These are phyloP conservation scores for Corylus americana DNA, from an alignment of 306 rosid species.

Conservation along the genomic window DNA sequence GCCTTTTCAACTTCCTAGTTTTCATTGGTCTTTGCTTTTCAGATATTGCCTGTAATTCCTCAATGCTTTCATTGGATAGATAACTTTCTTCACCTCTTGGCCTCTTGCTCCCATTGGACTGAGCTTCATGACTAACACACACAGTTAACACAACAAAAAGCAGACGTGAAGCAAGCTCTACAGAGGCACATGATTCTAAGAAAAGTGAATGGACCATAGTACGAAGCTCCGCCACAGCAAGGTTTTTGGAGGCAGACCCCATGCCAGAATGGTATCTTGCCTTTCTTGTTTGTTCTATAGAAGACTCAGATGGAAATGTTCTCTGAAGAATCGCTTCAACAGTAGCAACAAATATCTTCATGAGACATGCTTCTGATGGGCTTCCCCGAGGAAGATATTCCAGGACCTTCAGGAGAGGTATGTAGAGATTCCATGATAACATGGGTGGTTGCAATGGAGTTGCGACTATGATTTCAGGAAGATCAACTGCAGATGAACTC, in stretches of 20 bases:
- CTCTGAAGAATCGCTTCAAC: slow-evolving; percentile 95
- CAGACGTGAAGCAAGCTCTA: slow-evolving; percentile 90
- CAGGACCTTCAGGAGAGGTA: slow-evolving; percentile 91
- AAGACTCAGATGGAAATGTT: slow-evolving; percentile 75
- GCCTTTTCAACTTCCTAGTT: slow-evolving; percentile 62
- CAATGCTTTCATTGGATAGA: slow-evolving; percentile 50
- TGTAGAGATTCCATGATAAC: slow-evolving; percentile 92
- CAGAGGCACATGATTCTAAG: slow-evolving; percentile 92
- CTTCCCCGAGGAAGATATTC: slow-evolving; percentile 99
- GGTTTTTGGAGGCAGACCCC: slow-evolving; percentile 87
- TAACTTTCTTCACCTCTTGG: slow-evolving; percentile 62
- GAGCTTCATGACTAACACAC: slow-evolving; percentile 95
- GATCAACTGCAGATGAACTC: slow-evolving; percentile 95
- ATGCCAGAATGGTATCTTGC: slow-evolving; percentile 63
- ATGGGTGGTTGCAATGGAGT: slow-evolving; percentile 89
- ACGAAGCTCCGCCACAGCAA: slow-evolving; percentile 96
- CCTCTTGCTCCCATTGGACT: slow-evolving; percentile 70
- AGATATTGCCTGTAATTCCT: slow-evolving; percentile 52
- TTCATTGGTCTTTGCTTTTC: slow-evolving; percentile 52
- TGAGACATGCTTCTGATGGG: slow-evolving; percentile 97
- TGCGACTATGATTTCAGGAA: slow-evolving; percentile 91
- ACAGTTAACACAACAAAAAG: slow-evolving; percentile 95
- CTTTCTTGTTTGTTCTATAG: slow-evolving; percentile 75
- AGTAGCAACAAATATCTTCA: slow-evolving; percentile 96
- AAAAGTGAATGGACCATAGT: slow-evolving; percentile 98